Evolutionary conservation across 805 yeast genomes (phyloP).

Genomic region (Wickerhamomyces chaumierensis): DNA sequence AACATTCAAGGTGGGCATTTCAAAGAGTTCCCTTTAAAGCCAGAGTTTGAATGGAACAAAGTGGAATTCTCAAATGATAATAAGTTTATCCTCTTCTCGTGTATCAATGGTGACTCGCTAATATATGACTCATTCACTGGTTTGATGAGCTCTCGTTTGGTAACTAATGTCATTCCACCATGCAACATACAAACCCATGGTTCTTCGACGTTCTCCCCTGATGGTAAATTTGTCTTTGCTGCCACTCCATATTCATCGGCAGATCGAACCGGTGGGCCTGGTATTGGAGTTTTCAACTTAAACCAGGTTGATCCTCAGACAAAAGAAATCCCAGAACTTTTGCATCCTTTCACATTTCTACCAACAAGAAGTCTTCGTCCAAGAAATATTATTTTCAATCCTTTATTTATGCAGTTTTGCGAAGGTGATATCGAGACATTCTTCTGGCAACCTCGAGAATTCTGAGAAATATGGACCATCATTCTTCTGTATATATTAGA

Average conservation of each 20-base stretch:
- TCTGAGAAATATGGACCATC: not conserved
- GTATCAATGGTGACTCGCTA: conserved; percentile 45
- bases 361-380: conserved; percentile 19
- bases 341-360: not conserved
- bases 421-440: conserved; percentile 13
- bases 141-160: conserved; percentile 14
- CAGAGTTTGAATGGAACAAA: conserved; percentile 40
- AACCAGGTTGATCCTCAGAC: conserved; percentile 22
- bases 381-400: conserved; percentile 29
- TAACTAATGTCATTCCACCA: conserved; percentile 33
- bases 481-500: too few relatives aligned
- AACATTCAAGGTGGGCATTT: conserved; percentile 51
- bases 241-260: too few relatives aligned
- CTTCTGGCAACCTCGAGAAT: conserved; percentile 15
- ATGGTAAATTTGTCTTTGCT: conserved; percentile 49
- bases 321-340: conserved; percentile 17
- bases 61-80: conserved; percentile 77
- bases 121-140: conserved; percentile 67
- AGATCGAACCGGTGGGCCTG: too few relatives aligned
- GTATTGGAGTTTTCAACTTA: conserved; percentile 38
- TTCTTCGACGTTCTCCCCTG: conserved; percentile 51
- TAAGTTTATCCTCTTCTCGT: conserved; percentile 45
- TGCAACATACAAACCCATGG: conserved; percentile 39
- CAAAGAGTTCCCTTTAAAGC: conserved; percentile 28
- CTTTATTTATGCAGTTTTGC: conserved; percentile 21